Conservation (phyloP, 2,329 filamentous ascomycete genomes). For the Chrysosporium queenslandicum region DNA sequence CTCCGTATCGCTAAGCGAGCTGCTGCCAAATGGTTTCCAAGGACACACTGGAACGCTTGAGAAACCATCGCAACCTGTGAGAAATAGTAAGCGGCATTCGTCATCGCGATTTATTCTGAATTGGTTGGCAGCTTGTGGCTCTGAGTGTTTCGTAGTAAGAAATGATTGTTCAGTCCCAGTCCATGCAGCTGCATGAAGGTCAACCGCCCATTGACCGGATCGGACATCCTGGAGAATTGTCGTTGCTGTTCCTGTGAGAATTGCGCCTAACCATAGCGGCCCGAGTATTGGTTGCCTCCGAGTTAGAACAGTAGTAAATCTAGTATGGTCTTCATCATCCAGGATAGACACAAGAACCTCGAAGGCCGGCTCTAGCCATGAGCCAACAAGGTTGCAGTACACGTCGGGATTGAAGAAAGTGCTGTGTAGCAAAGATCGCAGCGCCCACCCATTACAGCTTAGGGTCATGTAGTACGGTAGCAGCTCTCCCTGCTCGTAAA, state of each 20-base stretch:
- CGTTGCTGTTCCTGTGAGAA: constrained; percentile 19
- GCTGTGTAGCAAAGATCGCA: constrained; percentile 21
- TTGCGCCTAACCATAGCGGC: constrained; percentile 23
- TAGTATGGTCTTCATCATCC: constrained; percentile 10
- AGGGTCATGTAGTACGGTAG: constrained; percentile 16
- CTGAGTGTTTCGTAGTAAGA: constrained; percentile 20
- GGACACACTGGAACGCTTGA: constrained; percentile 18
- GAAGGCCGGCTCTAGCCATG: constrained; percentile 24
- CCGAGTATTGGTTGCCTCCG: constrained; percentile 8
- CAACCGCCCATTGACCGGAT: constrained; percentile 21
- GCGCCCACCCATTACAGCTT: constrained; percentile 21
- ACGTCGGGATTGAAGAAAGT: constrained; percentile 23
- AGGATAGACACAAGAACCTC: constrained; percentile 20
- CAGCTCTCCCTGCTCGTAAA: background rate
- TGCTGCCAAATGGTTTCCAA: constrained; percentile 26
- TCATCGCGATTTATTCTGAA: constrained; percentile 20
- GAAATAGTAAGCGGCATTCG: constrained; percentile 25
- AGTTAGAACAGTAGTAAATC: constrained; percentile 8
- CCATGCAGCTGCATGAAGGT: constrained; percentile 24
- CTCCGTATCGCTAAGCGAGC: constrained; percentile 22
- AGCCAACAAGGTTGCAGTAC: constrained; percentile 23
- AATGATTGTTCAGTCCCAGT: constrained; percentile 24
- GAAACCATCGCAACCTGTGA: constrained; percentile 20
- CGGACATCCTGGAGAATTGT: constrained; percentile 18
- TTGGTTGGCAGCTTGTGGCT: constrained; percentile 11